Base-by-base conservation (phyloP, 768 basidiomycete species). In the Fistulinella prunicolor region DNA sequence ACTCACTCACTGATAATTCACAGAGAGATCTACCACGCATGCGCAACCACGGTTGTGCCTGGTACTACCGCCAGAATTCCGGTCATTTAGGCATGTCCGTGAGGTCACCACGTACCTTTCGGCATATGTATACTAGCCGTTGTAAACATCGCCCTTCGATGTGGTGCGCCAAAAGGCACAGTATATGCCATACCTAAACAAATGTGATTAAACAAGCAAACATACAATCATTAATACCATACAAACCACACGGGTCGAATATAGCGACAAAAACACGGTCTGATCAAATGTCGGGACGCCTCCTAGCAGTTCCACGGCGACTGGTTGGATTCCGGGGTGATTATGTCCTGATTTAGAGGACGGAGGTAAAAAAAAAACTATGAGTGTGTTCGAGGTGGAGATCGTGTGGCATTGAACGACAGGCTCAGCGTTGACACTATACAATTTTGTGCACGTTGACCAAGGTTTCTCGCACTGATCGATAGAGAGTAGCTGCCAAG, bases 321-420 rank as follows among this genome's bases (percentile, higher is more conserved):
- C 68, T 48, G 70, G 69, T 17, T 60, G 60, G 67, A 66, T 56
- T 74, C 78, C 28, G 80, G 53, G 41, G 79, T 57, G 23, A 80
- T 59, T 21, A 71, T 65, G 16, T 60, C 63, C 17, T 68, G 64
- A 48, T 74, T 76, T 53, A 75, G 72, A 22, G 74, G 62, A 16
- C 68, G 67, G 47, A 76, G 73, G 16, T 74, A 73, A 28, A 81
- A 70, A 10, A 81, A 54, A n/a, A n/a, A n/a, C n/a, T n/a, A 28
- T 28, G 7, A 28, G 12, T 28, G 28, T 28, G n/a, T 28, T 28
- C 28, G 12, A 12, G 28, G 28, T 28, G 28, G 12, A 12, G 28
- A 28, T n/a, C n/a, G n/a, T n/a, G n/a, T n/a, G n/a, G n/a, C n/a
- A n/a, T n/a, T n/a, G n/a, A n/a, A n/a, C n/a, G n/a, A n/a, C n/a